These are phyloP conservation scores for Marvania coccoides DNA, from an alignment of 139 green algal species.

Conservation along the genomic window DNA sequence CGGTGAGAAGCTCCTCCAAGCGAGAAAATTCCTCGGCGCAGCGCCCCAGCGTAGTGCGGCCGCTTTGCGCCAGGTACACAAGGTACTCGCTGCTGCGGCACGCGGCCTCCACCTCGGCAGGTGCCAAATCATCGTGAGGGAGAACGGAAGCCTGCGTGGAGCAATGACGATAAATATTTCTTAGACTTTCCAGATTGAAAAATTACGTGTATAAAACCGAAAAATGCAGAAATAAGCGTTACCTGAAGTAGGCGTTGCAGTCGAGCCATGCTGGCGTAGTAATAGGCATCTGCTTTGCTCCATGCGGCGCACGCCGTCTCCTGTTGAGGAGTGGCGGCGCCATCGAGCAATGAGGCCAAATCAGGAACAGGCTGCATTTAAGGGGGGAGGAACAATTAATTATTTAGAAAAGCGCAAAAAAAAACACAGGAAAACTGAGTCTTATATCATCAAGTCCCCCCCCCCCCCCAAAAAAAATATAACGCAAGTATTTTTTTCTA, in stretches of 20 bases:
- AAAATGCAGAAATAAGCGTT: too few relatives aligned
- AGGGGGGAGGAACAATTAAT: too few relatives aligned
- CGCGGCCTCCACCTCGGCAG: constrained; percentile 53
- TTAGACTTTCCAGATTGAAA: too few relatives aligned
- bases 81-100: constrained; percentile 59
- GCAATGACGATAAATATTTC: too few relatives aligned
- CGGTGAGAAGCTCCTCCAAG: background rate
- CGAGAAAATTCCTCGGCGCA: background rate
- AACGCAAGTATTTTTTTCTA: too few relatives aligned
- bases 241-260: constrained; percentile 72
- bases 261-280: constrained; percentile 65
- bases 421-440: too few relatives aligned
- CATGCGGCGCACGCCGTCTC: constrained; percentile 25
- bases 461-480: too few relatives aligned
- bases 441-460: too few relatives aligned
- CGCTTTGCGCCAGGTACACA: constrained; percentile 56
- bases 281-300: constrained; percentile 70
- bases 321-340: background rate
- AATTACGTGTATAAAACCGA: too few relatives aligned
- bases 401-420: too few relatives aligned
- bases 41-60: constrained; percentile 43
- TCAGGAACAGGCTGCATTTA: background rate
- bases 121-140: constrained; percentile 68
- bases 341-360: background rate
- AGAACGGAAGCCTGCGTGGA: constrained; percentile 26